Percentiles rank a stretch among this genome's conserved stretches.
phyloP scores from a whole-genome alignment of 208 protist species.

The Trypanosoma vivax region DNA sequence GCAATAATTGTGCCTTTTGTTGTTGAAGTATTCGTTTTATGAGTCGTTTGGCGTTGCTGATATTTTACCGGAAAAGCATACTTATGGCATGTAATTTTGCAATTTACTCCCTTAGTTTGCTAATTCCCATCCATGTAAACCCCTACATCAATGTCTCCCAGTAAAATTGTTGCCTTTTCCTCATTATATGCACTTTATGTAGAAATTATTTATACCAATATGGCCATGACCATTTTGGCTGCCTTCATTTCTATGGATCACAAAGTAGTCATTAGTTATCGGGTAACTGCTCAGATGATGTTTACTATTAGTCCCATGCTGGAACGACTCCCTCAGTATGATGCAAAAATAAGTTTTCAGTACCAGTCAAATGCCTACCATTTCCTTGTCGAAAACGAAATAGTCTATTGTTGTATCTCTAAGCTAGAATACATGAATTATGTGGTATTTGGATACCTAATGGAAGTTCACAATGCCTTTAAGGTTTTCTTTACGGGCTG shows the following conservation, averaged over 20 bases:
- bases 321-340: slow-evolving; percentile 56
- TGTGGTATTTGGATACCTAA: slow-evolving; percentile 64
- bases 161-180: no score
- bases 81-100: no score
- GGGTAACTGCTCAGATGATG: slow-evolving; percentile 27
- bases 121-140: no score
- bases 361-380: slow-evolving; percentile 68
- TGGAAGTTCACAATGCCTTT: slow-evolving; percentile 56
- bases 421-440: slow-evolving; percentile 39
- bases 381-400: slow-evolving; percentile 79
- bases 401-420: slow-evolving; percentile 71
- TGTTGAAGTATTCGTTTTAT: no score
- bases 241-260: slow-evolving; percentile 49
- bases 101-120: no score
- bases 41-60: no score
- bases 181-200: no score
- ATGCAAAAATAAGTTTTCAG: slow-evolving; percentile 75
- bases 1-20: no score
- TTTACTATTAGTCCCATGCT: slow-evolving; percentile 57
- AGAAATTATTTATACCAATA: no score
- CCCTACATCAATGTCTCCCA: no score
- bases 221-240: slow-evolving; percentile 43
- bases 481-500: slow-evolving; percentile 55
- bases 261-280: slow-evolving; percentile 42
- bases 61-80: no score